Evolutionary conservation across 176 grass and related monocot species (phyloP).

Genomic region (Bromus sterilis): DNA sequence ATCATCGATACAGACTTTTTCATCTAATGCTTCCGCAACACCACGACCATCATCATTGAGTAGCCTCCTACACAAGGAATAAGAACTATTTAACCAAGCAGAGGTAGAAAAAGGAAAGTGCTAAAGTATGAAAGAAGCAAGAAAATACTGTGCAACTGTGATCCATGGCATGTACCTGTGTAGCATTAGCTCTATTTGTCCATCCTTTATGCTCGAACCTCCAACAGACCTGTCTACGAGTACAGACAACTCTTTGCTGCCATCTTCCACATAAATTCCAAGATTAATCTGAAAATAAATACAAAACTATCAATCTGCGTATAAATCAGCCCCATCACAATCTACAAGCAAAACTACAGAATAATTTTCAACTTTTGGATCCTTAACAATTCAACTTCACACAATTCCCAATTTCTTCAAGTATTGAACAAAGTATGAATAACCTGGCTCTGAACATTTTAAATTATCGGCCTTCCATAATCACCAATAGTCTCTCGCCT

Average conservation of each 20-base stretch:
- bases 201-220: slow-evolving; percentile 85
- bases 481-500: not conserved
- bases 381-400: not conserved
- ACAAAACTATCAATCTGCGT: not conserved
- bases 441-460: not conserved
- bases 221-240: slow-evolving; percentile 84
- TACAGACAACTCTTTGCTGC: slow-evolving; percentile 71
- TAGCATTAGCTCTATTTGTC: slow-evolving; percentile 92
- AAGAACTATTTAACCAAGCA: not conserved
- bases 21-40: slow-evolving; percentile 78
- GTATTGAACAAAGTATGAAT: not conserved
- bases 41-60: slow-evolving; percentile 80
- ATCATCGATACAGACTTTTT: slow-evolving; percentile 62
- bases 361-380: not conserved
- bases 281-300: slow-evolving; percentile 74
- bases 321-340: not conserved
- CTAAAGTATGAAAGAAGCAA: slow-evolving; percentile 6
- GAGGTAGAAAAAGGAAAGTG: not conserved
- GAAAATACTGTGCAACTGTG: slow-evolving; percentile 4
- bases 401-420: slow-evolving; percentile 8
- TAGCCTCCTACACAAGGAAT: slow-evolving; percentile 59
- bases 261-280: slow-evolving; percentile 90
- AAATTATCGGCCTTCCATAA: not conserved
- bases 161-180: slow-evolving; percentile 51
- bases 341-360: not conserved